Evolutionary conservation across 768 basidiomycete genomes (phyloP).

Genomic region (Macrolepiota dolichaula): DNA sequence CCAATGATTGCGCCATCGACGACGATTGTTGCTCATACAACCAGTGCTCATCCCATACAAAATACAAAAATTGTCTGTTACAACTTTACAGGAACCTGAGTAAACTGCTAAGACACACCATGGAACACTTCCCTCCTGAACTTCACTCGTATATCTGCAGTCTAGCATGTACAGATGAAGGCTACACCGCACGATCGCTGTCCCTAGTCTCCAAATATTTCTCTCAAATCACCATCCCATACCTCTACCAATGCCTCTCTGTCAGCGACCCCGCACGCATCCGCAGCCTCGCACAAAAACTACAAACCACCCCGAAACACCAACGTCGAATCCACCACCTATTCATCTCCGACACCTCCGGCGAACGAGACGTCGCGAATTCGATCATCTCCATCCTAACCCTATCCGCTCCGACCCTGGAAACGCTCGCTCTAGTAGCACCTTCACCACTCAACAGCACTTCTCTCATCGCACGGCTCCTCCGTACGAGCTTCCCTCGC

Average conservation of each 20-base stretch:
- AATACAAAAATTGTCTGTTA: background rate
- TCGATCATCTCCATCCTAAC: conserved; percentile 28
- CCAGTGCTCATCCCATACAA: background rate
- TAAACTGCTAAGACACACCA: conserved; percentile 11
- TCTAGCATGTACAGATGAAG: conserved; percentile 38
- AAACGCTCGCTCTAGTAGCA: conserved; percentile 35
- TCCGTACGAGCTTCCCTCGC: conserved; percentile 36
- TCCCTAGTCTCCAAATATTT: conserved; percentile 38
- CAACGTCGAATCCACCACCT: conserved; percentile 39
- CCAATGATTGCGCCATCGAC: conserved; percentile 13
- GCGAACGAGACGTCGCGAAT: conserved; percentile 4
- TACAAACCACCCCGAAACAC: conserved; percentile 31
- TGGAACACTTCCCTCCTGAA: conserved; percentile 40
- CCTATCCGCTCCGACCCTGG: conserved; percentile 36
- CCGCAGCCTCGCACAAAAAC: conserved; percentile 21
- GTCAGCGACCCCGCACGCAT: conserved; percentile 27
- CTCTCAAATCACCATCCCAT: conserved; percentile 32
- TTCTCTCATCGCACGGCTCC: conserved; percentile 36
- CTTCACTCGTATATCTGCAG: conserved; percentile 42
- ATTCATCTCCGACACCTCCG: conserved; percentile 34
- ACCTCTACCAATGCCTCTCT: conserved; percentile 37
- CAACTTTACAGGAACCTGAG: background rate
- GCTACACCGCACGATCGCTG: conserved; percentile 32
- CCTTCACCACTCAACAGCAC: conserved; percentile 33
- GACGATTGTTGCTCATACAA: conserved; percentile 9